Evolutionary conservation across 768 basidiomycete genomes (phyloP).

Genomic region (Mrakia frigida): DNA sequence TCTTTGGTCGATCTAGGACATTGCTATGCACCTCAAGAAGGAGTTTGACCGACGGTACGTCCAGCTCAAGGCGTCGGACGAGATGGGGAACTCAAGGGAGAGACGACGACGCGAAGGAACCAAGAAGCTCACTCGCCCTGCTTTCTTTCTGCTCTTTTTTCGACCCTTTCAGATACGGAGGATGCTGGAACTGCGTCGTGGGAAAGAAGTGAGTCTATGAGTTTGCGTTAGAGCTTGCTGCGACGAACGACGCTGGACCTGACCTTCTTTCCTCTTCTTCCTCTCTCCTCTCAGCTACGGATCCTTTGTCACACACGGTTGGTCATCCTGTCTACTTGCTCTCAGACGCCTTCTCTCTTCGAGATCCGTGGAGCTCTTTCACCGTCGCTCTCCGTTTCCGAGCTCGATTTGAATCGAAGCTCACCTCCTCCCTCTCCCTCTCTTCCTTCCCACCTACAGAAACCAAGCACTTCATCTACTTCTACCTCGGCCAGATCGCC

Average conservation of each 20-base stretch:
- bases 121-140: background rate
- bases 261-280: background rate
- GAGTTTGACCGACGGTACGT: conserved; percentile 74
- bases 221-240: background rate
- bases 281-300: conserved; percentile 57
- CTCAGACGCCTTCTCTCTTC: conserved; percentile 27
- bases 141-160: background rate
- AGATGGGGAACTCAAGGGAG: no score
- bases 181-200: conserved; percentile 98
- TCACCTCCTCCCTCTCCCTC: conserved; percentile 6
- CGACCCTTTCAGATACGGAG: conserved; percentile 52
- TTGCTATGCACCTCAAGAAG: conserved; percentile 96
- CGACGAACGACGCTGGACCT: background rate
- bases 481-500: conserved; percentile 87
- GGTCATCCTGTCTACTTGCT: background rate
- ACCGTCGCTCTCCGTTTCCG: background rate
- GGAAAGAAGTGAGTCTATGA: conserved; percentile 65
- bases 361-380: background rate
- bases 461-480: conserved; percentile 98
- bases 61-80: no score
- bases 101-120: no score
- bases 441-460: conserved; percentile 51
- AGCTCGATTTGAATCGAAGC: background rate
- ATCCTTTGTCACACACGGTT: conserved; percentile 94
- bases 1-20: conserved; percentile 50